phyloP scores from a whole-genome alignment of 2,329 filamentous ascomycete genomes.

The Beauveria medogensis region DNA sequence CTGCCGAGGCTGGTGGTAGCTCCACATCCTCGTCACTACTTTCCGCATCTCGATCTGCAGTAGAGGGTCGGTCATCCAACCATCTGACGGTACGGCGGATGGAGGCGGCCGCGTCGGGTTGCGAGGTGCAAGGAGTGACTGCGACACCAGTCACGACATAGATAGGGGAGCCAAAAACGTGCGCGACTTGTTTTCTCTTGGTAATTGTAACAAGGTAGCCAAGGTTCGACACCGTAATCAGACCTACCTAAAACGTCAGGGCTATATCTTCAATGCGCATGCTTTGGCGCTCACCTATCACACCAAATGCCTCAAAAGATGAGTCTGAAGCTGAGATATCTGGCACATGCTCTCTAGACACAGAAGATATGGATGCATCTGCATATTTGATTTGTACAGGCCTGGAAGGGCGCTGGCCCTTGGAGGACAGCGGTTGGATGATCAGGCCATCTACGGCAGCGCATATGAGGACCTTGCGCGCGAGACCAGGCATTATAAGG shows the following conservation, averaged over 20 bases:
- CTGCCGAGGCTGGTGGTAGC: constrained; percentile 24
- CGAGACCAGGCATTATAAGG: constrained; percentile 60
- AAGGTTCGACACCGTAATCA: constrained; percentile 72
- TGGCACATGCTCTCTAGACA: constrained; percentile 36
- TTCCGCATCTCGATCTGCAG: constrained; percentile 34
- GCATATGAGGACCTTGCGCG: constrained; percentile 72
- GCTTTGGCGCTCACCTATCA: constrained; percentile 39
- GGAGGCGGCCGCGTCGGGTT: constrained; percentile 62
- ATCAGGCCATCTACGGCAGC: constrained; percentile 77
- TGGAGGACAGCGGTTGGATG: constrained; percentile 61
- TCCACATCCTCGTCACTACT: constrained; percentile 41
- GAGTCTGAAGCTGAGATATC: constrained; percentile 36
- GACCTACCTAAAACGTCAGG: constrained; percentile 59
- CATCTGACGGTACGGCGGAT: constrained; percentile 52
- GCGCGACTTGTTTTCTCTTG: constrained; percentile 78
- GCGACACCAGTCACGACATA: constrained; percentile 86
- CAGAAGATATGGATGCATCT: constrained; percentile 39
- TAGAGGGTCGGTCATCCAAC: constrained; percentile 29
- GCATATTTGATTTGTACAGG: constrained; percentile 65
- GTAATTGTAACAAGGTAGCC: constrained; percentile 85
- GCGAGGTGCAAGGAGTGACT: constrained; percentile 78
- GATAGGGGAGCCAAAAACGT: constrained; percentile 71
- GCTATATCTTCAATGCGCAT: background rate
- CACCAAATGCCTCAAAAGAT: constrained; percentile 52
- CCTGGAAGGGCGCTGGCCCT: constrained; percentile 46